These are phyloP conservation scores for Orbilia brochopaga DNA, from an alignment of 2,329 filamentous ascomycete genomes.

Conservation along the genomic window DNA sequence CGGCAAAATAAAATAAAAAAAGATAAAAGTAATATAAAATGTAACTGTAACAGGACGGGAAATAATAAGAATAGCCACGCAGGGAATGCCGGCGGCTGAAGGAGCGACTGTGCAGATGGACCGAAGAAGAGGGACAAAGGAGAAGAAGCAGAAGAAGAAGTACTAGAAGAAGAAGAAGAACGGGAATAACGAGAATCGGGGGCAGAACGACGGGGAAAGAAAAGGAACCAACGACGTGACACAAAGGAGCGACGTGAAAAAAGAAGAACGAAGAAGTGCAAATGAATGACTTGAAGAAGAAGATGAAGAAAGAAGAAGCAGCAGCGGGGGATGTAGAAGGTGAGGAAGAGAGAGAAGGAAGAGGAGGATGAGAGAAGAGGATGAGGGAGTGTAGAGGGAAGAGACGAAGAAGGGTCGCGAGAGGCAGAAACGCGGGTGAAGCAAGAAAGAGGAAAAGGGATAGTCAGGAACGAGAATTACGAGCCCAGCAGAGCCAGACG, in stretches of 20 bases:
- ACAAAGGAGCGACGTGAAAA: slow-evolving; percentile 7
- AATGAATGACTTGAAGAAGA: slow-evolving; percentile 26
- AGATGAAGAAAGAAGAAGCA: slow-evolving; percentile 1
- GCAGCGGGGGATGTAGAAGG: neutral
- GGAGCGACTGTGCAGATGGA: slow-evolving; percentile 14
- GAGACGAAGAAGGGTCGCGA: neutral
- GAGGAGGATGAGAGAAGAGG: slow-evolving; percentile 4
- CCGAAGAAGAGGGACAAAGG: slow-evolving; percentile 5
- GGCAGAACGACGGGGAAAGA: slow-evolving; percentile 1
- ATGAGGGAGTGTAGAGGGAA: slow-evolving; percentile 12
- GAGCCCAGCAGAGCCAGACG: neutral
- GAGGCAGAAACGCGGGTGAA: neutral
- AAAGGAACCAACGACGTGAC: slow-evolving; percentile 1
- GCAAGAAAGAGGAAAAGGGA: slow-evolving; percentile 1
- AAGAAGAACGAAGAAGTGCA: slow-evolving; percentile 21
- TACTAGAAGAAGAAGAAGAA: slow-evolving; percentile 7
- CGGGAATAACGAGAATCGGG: too few species aligned
- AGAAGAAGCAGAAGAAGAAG: slow-evolving; percentile 13
- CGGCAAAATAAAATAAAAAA: neutral
- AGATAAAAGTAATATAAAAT: neutral
- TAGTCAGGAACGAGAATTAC: slow-evolving; percentile 4
- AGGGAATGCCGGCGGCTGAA: slow-evolving; percentile 16
- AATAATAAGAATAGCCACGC: slow-evolving; percentile 18
- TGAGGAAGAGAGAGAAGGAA: slow-evolving; percentile 6
- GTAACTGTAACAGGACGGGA: neutral